These are phyloP conservation scores for Volvox africanus DNA, from an alignment of 139 green algal genomes.

Conservation along the genomic window DNA sequence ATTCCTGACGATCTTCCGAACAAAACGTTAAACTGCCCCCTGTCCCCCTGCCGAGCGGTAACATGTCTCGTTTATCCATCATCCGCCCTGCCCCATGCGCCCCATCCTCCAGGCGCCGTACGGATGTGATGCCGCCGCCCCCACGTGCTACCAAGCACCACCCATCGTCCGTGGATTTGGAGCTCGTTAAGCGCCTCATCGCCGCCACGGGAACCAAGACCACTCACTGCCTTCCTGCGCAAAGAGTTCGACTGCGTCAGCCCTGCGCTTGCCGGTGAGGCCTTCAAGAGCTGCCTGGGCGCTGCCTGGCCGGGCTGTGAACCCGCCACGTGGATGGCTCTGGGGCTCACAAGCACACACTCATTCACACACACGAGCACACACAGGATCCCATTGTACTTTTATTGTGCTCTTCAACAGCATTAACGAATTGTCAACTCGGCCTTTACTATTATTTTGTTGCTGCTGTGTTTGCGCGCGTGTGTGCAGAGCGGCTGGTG, in stretches of 20 bases:
- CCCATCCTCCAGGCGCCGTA: constrained; percentile 73
- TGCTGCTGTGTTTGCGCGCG: not conserved
- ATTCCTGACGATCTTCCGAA: no score
- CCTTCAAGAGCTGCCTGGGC: no score
- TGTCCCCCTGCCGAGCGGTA: no score
- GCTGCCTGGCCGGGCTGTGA: not conserved
- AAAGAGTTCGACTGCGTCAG: constrained; percentile 90
- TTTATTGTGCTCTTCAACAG: no score
- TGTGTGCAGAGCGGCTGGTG: constrained; percentile 76
- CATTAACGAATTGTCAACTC: no score
- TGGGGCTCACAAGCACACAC: no score
- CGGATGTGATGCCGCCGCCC: constrained; percentile 88
- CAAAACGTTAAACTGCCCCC: no score
- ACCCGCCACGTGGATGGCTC: no score
- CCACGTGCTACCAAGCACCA: constrained; percentile 81
- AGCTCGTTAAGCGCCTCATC: constrained; percentile 92
- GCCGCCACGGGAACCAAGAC: constrained; percentile 56
- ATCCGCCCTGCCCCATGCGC: not conserved
- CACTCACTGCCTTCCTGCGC: constrained; percentile 84
- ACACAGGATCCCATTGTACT: no score
- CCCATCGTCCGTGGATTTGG: constrained; percentile 91
- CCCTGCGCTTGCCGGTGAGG: constrained; percentile 56
- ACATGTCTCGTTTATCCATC: no score
- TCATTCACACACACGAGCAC: no score
- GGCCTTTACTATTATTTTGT: no score